These are phyloP conservation scores for Aspergillus sojae DNA, from an alignment of 2,329 filamentous ascomycete genomes.

Conservation along the genomic window DNA sequence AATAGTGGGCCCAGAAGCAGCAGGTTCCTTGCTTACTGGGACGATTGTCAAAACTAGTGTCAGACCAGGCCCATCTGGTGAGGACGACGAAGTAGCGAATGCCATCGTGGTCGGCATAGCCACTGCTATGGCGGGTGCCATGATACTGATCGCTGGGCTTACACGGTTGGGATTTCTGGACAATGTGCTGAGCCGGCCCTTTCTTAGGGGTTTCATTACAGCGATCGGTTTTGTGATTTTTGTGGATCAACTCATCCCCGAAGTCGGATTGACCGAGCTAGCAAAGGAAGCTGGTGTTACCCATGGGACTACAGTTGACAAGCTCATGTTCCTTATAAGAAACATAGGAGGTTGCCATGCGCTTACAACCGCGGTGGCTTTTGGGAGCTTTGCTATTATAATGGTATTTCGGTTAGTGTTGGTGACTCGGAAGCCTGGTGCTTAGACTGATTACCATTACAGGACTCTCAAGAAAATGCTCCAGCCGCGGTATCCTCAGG, in stretches of 20 bases:
- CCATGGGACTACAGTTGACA: slow-evolving; percentile 85
- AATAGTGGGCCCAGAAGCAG: slow-evolving; percentile 92
- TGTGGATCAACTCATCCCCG: slow-evolving; percentile 90
- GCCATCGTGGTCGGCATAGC: slow-evolving; percentile 85
- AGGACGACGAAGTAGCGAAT: slow-evolving; percentile 71
- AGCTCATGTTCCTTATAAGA: slow-evolving; percentile 75
- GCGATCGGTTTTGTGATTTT: slow-evolving; percentile 96
- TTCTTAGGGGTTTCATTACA: slow-evolving; percentile 92
- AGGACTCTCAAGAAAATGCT: slow-evolving; percentile 81
- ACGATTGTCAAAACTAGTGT: slow-evolving; percentile 80
- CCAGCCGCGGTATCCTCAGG: slow-evolving; percentile 74
- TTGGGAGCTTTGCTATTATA: slow-evolving; percentile 80
- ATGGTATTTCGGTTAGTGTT: slow-evolving; percentile 77
- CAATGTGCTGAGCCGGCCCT: slow-evolving; percentile 89
- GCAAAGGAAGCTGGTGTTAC: slow-evolving; percentile 65
- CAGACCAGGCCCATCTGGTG: slow-evolving; percentile 64
- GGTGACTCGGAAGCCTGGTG: neutral
- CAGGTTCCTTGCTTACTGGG: slow-evolving; percentile 86
- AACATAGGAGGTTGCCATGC: slow-evolving; percentile 69
- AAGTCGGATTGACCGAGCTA: slow-evolving; percentile 72
- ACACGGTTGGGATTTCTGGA: slow-evolving; percentile 89
- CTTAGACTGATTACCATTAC: slow-evolving; percentile 19
- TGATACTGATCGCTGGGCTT: slow-evolving; percentile 84
- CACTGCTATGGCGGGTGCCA: slow-evolving; percentile 82
- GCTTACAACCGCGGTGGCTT: slow-evolving; percentile 75